Evolutionary conservation across 345 rosid genomes (phyloP).

Genomic region (Pistacia integerrima): DNA sequence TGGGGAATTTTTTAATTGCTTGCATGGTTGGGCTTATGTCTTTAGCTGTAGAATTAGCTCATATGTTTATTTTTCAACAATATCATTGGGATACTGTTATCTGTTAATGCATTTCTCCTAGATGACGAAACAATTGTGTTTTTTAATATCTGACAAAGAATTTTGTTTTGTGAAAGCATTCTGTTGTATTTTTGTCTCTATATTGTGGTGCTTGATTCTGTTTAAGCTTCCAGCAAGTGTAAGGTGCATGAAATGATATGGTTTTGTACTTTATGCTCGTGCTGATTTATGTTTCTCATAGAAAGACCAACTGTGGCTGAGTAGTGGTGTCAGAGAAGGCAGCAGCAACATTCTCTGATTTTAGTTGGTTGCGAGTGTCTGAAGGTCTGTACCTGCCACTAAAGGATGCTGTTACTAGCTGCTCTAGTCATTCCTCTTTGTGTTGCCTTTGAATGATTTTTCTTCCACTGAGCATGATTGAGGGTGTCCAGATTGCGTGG

Average conservation of each 20-base stretch:
- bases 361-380: not conserved
- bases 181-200: not conserved
- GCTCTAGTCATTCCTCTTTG: not conserved
- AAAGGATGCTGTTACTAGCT: not conserved
- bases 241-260: not conserved
- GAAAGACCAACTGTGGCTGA: not conserved
- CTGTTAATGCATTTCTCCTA: not conserved
- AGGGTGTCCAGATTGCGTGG: not conserved
- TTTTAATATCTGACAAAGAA: not conserved
- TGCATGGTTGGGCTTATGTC: not conserved
- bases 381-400: not conserved
- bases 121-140: not conserved
- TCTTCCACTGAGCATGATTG: not conserved
- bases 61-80: not conserved
- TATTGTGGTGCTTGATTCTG: constrained; percentile 11
- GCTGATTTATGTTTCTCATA: constrained; percentile 8
- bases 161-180: not conserved
- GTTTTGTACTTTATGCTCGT: not conserved
- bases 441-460: not conserved
- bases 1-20: not conserved
- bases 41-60: not conserved
- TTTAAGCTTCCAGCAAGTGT: constrained; percentile 8
- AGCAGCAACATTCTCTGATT: not conserved
- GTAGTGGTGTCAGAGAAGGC: not conserved
- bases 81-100: not conserved